These are phyloP conservation scores for Leccinum broughii DNA, from an alignment of 768 basidiomycete species.

Conservation along the genomic window DNA sequence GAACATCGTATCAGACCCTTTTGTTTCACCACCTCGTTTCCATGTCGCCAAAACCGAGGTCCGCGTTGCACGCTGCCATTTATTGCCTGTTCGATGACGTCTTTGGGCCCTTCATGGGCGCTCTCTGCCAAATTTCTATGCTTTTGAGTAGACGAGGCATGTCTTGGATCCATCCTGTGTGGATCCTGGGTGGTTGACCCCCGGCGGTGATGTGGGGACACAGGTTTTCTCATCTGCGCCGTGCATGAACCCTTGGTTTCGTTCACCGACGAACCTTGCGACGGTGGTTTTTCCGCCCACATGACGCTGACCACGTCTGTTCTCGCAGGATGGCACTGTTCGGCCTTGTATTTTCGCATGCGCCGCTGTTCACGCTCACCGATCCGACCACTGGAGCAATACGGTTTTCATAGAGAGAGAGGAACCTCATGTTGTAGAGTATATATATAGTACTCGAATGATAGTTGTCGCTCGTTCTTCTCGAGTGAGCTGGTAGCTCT, in stretches of 20 bases:
- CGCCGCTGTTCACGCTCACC: conserved; percentile 33
- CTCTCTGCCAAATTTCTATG: neutral
- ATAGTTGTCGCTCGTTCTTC: neutral
- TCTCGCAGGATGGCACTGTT: conserved; percentile 37
- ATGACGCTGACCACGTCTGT: conserved; percentile 29
- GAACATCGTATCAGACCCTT: conserved; percentile 2
- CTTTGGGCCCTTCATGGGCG: conserved; percentile 5
- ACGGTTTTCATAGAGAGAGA: conserved; percentile 29
- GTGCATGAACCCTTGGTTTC: conserved; percentile 17
- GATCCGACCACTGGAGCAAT: conserved; percentile 34
- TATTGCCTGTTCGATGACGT: conserved; percentile 14
- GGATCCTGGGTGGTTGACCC: conserved; percentile 12
- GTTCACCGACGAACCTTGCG: conserved; percentile 21
- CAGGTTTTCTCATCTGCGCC: conserved; percentile 17
- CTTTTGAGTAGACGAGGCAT: conserved; percentile 9
- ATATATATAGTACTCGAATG: conserved; percentile 19
- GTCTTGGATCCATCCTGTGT: conserved; percentile 15
- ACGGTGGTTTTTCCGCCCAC: conserved; percentile 13
- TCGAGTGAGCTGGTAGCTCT: neutral
- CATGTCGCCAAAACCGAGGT: conserved; percentile 6
- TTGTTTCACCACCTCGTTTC: conserved; percentile 1
- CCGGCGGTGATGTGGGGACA: conserved; percentile 20
- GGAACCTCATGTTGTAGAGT: conserved; percentile 19
- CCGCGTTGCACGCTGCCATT: conserved; percentile 3
- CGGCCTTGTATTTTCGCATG: conserved; percentile 33